These are phyloP conservation scores for Fennellomyces sp. DNA, from an alignment of 371 early-diverging fungal species.

Conservation along the genomic window DNA sequence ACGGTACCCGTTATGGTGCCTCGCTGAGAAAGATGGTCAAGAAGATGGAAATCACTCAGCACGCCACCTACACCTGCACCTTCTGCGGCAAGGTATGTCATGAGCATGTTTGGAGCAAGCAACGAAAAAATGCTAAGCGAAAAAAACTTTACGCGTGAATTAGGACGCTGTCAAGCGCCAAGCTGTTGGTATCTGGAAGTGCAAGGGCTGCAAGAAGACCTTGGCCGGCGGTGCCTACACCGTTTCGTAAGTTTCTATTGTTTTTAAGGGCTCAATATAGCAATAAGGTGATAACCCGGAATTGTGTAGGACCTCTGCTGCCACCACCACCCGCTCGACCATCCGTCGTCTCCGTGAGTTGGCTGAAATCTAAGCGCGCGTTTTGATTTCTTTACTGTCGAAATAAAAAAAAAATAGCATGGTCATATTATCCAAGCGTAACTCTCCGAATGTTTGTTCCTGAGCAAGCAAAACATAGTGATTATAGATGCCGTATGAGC, in stretches of 20 bases:
- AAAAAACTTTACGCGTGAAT: too few relatives aligned
- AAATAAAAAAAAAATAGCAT: constrained; percentile 1
- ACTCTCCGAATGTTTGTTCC: neutral
- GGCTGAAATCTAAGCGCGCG: constrained; percentile 85
- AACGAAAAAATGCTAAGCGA: neutral
- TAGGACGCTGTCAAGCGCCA: constrained; percentile 95
- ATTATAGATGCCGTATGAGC: neutral
- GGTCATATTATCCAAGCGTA: neutral
- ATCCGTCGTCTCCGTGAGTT: constrained; percentile 98
- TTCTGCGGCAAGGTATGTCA: constrained; percentile 95
- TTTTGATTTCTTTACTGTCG: constrained; percentile 6
- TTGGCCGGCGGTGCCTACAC: constrained; percentile 99
- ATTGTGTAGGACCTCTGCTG: constrained; percentile 77
- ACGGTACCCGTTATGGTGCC: constrained; percentile 99
- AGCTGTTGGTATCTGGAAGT: constrained; percentile 99
- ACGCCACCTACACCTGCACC: constrained; percentile 98
- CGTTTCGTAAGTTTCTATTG: constrained; percentile 61
- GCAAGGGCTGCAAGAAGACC: constrained; percentile 95
- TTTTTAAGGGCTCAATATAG: neutral
- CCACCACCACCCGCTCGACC: constrained; percentile 92
- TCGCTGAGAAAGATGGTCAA: constrained; percentile 99
- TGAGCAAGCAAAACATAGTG: neutral
- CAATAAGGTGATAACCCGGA: neutral
- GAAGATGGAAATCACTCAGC: constrained; percentile 99
- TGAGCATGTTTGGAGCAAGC: neutral